Percentiles rank a stretch among this genome's conserved stretches.
These are phyloP conservation scores for Aspergillus candidus DNA, from an alignment of 2,329 filamentous ascomycete species.

Conservation along the genomic window DNA sequence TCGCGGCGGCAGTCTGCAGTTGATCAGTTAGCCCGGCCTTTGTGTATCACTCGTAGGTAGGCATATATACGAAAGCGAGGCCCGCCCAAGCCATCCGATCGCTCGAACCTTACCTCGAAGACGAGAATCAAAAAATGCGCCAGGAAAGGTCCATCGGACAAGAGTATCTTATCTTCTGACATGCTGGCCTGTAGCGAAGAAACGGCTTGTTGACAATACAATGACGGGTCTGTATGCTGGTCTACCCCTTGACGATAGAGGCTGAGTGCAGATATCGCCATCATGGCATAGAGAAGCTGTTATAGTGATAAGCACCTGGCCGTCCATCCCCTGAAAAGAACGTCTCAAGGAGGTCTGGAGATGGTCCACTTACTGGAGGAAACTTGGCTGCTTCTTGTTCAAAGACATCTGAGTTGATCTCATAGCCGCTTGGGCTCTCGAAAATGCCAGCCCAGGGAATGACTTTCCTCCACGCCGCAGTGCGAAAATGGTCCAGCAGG, in stretches of 20 bases:
- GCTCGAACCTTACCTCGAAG: constrained; percentile 45
- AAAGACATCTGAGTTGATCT: constrained; percentile 38
- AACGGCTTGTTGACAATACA: constrained; percentile 52
- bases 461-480: constrained; percentile 38
- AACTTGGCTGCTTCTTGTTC: constrained; percentile 45
- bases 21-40: no score
- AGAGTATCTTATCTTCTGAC: constrained; percentile 45
- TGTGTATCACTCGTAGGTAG: no score
- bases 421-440: constrained; percentile 17
- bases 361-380: constrained; percentile 42
- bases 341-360: background rate
- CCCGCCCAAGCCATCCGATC: no score
- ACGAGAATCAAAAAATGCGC: constrained; percentile 53
- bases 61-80: no score
- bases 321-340: constrained; percentile 4
- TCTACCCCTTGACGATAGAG: constrained; percentile 43
- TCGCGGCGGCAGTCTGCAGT: constrained; percentile 41
- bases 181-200: constrained; percentile 43
- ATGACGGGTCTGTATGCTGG: constrained; percentile 45
- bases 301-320: background rate
- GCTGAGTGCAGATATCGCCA: constrained; percentile 52
- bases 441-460: constrained; percentile 20
- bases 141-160: constrained; percentile 51
- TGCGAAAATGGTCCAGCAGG: constrained; percentile 36
- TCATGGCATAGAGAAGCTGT: constrained; percentile 53